Conservation (phyloP, 176 grass and related monocot genomes). For the Zea mays region DNA sequence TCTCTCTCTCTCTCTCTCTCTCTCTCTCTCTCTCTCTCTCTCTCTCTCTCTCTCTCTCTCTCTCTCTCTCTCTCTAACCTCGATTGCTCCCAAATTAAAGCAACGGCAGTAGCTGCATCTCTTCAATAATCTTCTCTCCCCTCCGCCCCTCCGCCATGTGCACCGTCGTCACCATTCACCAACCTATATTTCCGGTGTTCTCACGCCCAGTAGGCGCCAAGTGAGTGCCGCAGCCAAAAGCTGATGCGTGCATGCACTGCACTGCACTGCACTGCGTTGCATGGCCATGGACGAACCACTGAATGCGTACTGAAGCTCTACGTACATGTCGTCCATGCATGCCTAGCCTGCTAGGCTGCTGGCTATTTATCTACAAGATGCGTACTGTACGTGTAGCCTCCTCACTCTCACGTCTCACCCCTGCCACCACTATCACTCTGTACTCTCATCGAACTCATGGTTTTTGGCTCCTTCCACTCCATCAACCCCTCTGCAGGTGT, state of each 20-base stretch:
- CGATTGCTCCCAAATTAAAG: neutral
- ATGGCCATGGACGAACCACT: neutral
- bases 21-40: too few relatives aligned
- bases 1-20: too few relatives aligned
- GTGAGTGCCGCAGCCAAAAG: slow-evolving; percentile 66
- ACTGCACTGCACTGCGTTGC: neutral
- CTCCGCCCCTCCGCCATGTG: neutral
- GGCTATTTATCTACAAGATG: neutral
- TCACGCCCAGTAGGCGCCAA: slow-evolving; percentile 39
- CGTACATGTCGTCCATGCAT: slow-evolving; percentile 7
- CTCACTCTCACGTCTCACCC: too few relatives aligned
- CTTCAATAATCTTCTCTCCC: neutral
- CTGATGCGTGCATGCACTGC: slow-evolving; percentile 20
- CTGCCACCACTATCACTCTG: neutral
- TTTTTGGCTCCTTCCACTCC: slow-evolving; percentile 40
- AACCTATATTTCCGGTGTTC: slow-evolving; percentile 41
- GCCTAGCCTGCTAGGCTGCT: neutral
- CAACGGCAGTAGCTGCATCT: neutral
- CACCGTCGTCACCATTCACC: neutral
- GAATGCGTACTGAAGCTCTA: neutral
- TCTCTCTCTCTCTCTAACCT: neutral
- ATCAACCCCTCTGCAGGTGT: neutral
- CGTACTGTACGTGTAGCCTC: slow-evolving; percentile 5
- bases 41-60: too few relatives aligned
- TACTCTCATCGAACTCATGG: slow-evolving; percentile 38